A percentile compares a stretch with the other conserved stretches of the same genome.
Evolutionary conservation across 2,329 filamentous ascomycete species (phyloP).

Genomic region (Colletotrichum scovillei): DNA sequence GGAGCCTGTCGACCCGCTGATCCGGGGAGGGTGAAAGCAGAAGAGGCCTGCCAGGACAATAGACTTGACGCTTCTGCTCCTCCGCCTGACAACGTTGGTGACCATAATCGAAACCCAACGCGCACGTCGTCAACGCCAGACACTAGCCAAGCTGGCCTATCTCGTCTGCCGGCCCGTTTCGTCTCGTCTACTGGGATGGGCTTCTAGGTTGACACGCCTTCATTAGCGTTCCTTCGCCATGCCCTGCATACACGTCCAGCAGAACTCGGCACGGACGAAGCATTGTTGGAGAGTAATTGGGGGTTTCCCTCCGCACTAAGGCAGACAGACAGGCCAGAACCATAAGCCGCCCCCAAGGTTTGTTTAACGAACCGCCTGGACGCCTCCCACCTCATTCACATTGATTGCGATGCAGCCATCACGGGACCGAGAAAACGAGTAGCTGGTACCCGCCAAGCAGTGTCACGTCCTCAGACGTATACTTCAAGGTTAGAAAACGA

Average conservation of each 20-base stretch:
- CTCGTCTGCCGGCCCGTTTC: constrained; percentile 1
- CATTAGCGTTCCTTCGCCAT: not conserved
- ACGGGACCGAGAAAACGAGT: not conserved
- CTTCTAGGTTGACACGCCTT: not conserved
- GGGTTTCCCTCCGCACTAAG: constrained; percentile 9
- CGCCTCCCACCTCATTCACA: not conserved
- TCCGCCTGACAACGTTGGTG: not conserved
- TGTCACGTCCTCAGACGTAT: not conserved
- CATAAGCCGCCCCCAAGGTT: not conserved
- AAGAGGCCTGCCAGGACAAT: not conserved
- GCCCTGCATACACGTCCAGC: not conserved
- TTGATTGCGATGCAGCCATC: constrained; percentile 30
- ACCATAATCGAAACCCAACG: not conserved
- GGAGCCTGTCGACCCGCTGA: constrained; percentile 36
- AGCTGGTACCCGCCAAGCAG: constrained; percentile 21
- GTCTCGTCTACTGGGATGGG: not conserved
- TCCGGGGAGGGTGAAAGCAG: constrained; percentile 25
- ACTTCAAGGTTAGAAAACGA: not conserved
- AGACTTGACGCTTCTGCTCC: not conserved
- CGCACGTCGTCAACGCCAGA: not conserved
- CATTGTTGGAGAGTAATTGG: not conserved
- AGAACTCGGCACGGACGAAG: not conserved
- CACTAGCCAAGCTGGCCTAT: not conserved
- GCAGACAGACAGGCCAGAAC: not conserved
- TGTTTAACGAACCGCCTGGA: not conserved